Conservation (phyloP, 495 filamentous ascomycete genomes). For the Bathelium albidoporum region DNA sequence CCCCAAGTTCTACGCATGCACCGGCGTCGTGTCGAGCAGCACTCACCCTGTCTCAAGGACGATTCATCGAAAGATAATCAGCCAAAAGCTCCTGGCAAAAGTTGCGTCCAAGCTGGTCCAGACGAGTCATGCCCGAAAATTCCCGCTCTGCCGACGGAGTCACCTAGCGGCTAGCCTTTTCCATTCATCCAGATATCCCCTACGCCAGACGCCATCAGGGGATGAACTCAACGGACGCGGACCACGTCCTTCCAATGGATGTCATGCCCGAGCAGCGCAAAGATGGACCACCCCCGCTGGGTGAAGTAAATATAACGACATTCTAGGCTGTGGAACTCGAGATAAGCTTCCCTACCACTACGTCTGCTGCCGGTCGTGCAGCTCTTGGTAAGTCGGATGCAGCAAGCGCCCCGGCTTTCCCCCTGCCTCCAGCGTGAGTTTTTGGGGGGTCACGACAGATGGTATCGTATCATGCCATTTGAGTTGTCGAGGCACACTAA, state of each 20-base stretch:
- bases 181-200: neutral
- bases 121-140: neutral
- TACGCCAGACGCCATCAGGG: neutral
- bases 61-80: neutral
- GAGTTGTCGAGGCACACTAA: neutral
- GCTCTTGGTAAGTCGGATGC: neutral
- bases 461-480: neutral
- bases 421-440: neutral
- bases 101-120: neutral
- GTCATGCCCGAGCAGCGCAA: neutral
- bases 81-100: neutral
- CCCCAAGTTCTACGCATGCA: neutral
- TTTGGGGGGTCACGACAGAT: neutral
- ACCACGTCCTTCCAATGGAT: neutral
- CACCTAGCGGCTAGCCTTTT: neutral
- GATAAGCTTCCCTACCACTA: neutral
- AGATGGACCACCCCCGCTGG: neutral
- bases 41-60: neutral
- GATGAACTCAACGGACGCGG: neutral
- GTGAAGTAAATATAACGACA: neutral
- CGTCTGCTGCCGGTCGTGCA: neutral
- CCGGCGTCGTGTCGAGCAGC: neutral
- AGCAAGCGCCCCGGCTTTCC: neutral
- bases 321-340: neutral
- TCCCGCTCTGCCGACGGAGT: neutral